Evolutionary conservation across 148 eudicot species (phyloP).

Genomic region (Arbutus unedo): DNA sequence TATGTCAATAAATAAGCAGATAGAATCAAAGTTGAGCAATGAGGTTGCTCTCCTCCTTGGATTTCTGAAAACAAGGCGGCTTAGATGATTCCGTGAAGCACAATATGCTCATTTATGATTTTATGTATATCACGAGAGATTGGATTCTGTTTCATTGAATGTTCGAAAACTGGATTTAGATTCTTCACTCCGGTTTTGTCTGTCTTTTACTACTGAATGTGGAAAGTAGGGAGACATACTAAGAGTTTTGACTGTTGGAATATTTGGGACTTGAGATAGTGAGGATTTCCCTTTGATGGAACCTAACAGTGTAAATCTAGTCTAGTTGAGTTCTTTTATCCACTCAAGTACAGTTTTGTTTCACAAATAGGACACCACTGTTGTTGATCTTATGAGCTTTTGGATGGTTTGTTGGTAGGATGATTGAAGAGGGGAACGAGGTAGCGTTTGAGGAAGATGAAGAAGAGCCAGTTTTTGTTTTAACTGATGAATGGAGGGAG

Average conservation of each 20-base stretch:
- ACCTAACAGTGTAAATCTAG: neutral
- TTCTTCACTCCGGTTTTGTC: neutral
- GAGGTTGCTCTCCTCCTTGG: neutral
- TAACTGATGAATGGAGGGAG: conserved; percentile 90
- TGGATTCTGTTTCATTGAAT: neutral
- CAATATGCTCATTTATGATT: neutral
- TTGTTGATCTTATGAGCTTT: neutral
- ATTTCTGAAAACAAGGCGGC: no score
- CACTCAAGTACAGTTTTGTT: neutral
- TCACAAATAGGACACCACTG: neutral
- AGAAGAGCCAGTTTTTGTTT: conserved; percentile 60
- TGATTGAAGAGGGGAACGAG: conserved; percentile 23
- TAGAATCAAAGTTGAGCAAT: neutral
- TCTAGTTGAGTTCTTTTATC: neutral
- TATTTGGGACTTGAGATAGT: neutral
- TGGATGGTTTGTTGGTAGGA: conserved; percentile 18
- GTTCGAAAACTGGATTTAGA: neutral
- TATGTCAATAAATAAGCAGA: neutral
- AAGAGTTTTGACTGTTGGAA: neutral
- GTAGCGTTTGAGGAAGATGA: conserved; percentile 45
- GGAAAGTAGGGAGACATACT: neutral
- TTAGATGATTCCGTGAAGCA: neutral
- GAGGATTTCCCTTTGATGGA: conserved; percentile 4
- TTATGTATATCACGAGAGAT: neutral
- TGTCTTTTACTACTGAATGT: neutral